Conservation (phyloP, 148 eudicot genomes). For the Oxyria digyna region DNA sequence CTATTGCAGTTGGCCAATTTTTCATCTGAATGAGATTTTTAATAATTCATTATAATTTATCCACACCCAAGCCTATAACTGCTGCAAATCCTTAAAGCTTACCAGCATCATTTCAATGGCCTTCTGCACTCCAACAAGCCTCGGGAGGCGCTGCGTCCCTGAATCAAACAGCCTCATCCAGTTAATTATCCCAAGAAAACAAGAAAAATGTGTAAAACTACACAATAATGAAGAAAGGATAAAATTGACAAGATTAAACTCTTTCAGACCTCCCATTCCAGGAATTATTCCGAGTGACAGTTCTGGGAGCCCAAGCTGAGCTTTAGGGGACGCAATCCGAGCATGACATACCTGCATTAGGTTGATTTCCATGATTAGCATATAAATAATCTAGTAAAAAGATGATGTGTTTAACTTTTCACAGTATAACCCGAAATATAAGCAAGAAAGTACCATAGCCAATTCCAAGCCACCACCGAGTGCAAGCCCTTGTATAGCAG, state of each 20-base stretch:
- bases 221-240: not conserved
- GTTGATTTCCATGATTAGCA: constrained; percentile 3
- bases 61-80: not conserved
- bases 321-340: constrained; percentile 65
- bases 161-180: constrained; percentile 5
- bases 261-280: constrained; percentile 62
- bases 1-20: not conserved
- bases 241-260: not conserved
- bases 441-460: constrained; percentile 53
- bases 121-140: constrained; percentile 73
- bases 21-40: not conserved
- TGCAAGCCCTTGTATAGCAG: constrained; percentile 86
- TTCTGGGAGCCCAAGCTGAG: constrained; percentile 90
- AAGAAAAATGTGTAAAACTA: not conserved
- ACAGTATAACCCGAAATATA: not conserved
- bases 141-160: constrained; percentile 98
- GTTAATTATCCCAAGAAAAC: not conserved
- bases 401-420: not conserved
- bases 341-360: constrained; percentile 74
- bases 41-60: not conserved
- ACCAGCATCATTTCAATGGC: constrained; percentile 87
- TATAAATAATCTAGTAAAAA: not conserved
- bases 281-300: constrained; percentile 85
- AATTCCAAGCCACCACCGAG: constrained; percentile 93
- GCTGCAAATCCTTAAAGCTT: constrained; percentile 10